Percentiles rank a stretch among this genome's conserved stretches.
These are phyloP conservation scores for Fistulifera pelliculosa DNA, from an alignment of 108 stramenopile species.

Conservation along the genomic window DNA sequence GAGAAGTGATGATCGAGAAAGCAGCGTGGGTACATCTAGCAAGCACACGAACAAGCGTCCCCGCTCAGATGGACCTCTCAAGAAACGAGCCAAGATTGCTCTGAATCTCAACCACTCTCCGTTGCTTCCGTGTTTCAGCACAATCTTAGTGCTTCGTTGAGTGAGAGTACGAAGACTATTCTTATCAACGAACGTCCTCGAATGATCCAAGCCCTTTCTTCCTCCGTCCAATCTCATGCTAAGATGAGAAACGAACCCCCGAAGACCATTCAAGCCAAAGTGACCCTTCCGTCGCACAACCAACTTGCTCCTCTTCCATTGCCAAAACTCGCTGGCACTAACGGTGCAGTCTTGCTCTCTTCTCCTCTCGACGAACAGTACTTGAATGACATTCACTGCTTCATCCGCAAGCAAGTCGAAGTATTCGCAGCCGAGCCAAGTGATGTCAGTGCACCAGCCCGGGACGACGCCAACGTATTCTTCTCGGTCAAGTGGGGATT, in stretches of 20 bases:
- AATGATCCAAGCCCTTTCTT: too few relatives aligned
- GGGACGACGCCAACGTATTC: constrained; percentile 34
- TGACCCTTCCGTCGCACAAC: not conserved
- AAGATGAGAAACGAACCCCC: not conserved
- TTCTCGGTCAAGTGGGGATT: constrained; percentile 40
- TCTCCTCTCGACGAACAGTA: constrained; percentile 13
- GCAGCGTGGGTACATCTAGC: too few relatives aligned
- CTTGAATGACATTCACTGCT: constrained; percentile 44
- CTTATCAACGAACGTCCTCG: too few relatives aligned
- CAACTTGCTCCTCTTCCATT: too few relatives aligned
- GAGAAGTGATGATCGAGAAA: too few relatives aligned
- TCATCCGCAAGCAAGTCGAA: constrained; percentile 50
- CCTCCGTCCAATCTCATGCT: not conserved
- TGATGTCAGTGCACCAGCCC: constrained; percentile 41
- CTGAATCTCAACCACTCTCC: too few relatives aligned
- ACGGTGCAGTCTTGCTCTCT: constrained; percentile 5
- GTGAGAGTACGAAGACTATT: too few relatives aligned
- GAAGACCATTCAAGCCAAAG: not conserved
- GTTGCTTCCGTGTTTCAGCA: too few relatives aligned
- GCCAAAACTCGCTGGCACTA: not conserved
- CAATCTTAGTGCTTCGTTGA: too few relatives aligned
- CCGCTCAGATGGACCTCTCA: too few relatives aligned
- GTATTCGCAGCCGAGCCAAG: constrained; percentile 32
- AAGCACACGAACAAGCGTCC: too few relatives aligned
- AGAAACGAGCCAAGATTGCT: too few relatives aligned